Conservation (phyloP, 768 basidiomycete species). For the Tylopilus intermedius region DNA sequence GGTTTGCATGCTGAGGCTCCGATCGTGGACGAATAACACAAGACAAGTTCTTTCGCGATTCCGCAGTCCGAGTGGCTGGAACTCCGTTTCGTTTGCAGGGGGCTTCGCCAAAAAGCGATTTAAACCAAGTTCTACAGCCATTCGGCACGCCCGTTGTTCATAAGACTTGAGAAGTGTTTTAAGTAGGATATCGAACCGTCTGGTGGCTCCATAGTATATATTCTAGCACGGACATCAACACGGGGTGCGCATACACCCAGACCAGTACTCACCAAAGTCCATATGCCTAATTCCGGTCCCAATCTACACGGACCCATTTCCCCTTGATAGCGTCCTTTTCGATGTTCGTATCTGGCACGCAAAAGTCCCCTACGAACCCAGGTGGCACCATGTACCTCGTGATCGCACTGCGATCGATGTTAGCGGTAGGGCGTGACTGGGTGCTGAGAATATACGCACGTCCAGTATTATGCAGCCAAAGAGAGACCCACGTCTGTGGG, state of each 20-base stretch:
- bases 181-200: conserved; percentile 63
- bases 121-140: conserved; percentile 80
- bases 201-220: conserved; percentile 81
- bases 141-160: conserved; percentile 63
- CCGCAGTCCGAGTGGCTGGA: conserved; percentile 68
- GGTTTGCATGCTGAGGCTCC: conserved; percentile 81
- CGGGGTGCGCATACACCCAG: not conserved
- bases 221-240: conserved; percentile 33
- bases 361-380: conserved; percentile 50
- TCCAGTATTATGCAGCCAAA: too few species aligned
- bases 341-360: conserved; percentile 61
- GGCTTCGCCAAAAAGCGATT: conserved; percentile 62
- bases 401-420: conserved; percentile 50
- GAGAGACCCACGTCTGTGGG: too few species aligned
- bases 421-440: not conserved
- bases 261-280: conserved; percentile 45
- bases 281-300: conserved; percentile 60
- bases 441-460: not conserved
- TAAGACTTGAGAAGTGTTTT: conserved; percentile 2
- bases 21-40: conserved; percentile 81
- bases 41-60: conserved; percentile 85
- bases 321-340: conserved; percentile 74
- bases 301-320: conserved; percentile 85
- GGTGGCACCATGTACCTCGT: conserved; percentile 65
- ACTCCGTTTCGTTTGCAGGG: conserved; percentile 55